Conservation (phyloP, 1,139 yeast genomes). For the Kodamaea alishanica region DNA sequence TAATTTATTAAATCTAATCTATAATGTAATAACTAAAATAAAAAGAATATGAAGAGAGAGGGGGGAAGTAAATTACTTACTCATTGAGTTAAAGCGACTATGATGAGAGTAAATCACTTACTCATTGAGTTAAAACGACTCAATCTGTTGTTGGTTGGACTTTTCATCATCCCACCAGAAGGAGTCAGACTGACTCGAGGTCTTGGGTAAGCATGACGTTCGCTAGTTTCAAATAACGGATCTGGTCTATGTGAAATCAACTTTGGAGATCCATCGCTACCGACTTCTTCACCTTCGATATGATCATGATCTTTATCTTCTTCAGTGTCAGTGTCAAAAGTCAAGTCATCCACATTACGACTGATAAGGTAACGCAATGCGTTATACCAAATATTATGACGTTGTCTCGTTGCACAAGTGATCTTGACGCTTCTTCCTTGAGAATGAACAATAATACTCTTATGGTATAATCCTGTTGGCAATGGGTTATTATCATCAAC, state of each 20-base stretch:
- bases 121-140: conserved; percentile 24
- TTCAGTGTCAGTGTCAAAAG: conserved; percentile 33
- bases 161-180: conserved; percentile 9
- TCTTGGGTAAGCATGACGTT: conserved; percentile 33
- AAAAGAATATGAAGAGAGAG: too few species aligned
- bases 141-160: conserved; percentile 19
- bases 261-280: conserved; percentile 3
- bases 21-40: too few species aligned
- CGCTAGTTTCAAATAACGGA: conserved; percentile 21
- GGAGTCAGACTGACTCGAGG: conserved; percentile 26
- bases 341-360: conserved; percentile 61
- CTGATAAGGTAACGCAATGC: conserved; percentile 75
- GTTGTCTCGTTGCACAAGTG: conserved; percentile 82
- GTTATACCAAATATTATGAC: conserved; percentile 91
- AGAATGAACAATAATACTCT: conserved; percentile 75
- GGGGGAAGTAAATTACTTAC: conserved; percentile 9
- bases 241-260: conserved; percentile 5
- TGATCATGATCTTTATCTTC: background rate
- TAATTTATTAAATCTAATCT: background rate
- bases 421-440: conserved; percentile 66
- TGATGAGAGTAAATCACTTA: conserved; percentile 5
- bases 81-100: conserved; percentile 24
- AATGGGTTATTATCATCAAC: conserved; percentile 83
- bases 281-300: conserved; percentile 8
- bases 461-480: conserved; percentile 86